Percentiles rank a stretch among this genome's conserved stretches.
These are phyloP conservation scores for Tympanopsis confertula DNA, from an alignment of 2,329 filamentous ascomycete species.

Conservation along the genomic window DNA sequence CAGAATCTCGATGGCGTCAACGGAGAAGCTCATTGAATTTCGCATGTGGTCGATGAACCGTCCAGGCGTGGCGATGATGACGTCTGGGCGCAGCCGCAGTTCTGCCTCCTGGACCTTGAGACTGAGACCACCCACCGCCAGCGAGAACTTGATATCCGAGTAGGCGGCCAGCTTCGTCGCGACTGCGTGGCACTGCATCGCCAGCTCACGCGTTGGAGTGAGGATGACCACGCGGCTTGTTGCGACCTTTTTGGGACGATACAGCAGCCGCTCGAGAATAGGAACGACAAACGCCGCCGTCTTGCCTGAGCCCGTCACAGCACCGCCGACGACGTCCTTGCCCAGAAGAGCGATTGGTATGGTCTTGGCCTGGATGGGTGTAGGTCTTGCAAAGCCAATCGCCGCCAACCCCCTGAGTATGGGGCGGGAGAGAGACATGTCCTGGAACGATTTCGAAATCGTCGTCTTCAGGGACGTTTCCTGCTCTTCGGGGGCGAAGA, in stretches of 20 bases:
- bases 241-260: conserved; percentile 83
- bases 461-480: conserved; percentile 29
- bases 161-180: conserved; percentile 81
- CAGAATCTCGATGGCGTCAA: conserved; percentile 86
- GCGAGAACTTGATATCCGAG: conserved; percentile 91
- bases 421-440: conserved; percentile 82
- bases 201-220: conserved; percentile 91
- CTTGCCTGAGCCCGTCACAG: conserved; percentile 95
- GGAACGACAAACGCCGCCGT: conserved; percentile 92
- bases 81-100: conserved; percentile 78
- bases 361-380: conserved; percentile 86
- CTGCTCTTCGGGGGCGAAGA: conserved; percentile 81
- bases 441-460: conserved; percentile 60
- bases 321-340: conserved; percentile 91
- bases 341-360: conserved; percentile 88
- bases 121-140: conserved; percentile 89
- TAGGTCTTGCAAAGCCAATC: conserved; percentile 81
- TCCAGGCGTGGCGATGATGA: conserved; percentile 94
- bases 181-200: conserved; percentile 91
- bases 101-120: conserved; percentile 85
- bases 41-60: conserved; percentile 99
- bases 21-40: conserved; percentile 83
- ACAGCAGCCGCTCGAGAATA: conserved; percentile 86
- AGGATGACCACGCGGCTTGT: conserved; percentile 95
- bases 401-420: conserved; percentile 79